phyloP scores from a whole-genome alignment of 352 stramenopile species.

The Aphanomyces cochlioides region DNA sequence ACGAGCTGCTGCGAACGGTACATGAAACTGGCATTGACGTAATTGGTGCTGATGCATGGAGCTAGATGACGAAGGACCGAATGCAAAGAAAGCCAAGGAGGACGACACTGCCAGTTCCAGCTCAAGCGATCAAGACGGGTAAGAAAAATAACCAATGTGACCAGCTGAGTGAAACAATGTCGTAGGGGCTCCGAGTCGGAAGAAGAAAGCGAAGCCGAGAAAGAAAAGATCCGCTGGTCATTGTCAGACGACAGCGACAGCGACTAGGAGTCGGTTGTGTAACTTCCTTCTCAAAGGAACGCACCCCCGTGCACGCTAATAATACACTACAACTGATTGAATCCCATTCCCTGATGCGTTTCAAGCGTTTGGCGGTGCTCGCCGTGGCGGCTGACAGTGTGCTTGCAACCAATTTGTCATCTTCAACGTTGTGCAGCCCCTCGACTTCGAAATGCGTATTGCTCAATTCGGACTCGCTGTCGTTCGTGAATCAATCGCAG shows the following conservation, averaged over 20 bases:
- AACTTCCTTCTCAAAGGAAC: not conserved
- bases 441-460: too few relatives aligned
- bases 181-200: slow-evolving; percentile 8
- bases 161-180: not conserved
- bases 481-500: too few relatives aligned
- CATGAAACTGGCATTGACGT: not conserved
- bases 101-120: slow-evolving; percentile 23
- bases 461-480: too few relatives aligned
- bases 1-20: not conserved
- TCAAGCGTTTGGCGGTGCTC: too few relatives aligned
- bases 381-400: too few relatives aligned
- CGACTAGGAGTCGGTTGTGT: not conserved
- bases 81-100: slow-evolving; percentile 6
- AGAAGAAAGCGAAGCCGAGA: slow-evolving; percentile 22
- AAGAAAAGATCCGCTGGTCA: slow-evolving; percentile 24
- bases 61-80: not conserved
- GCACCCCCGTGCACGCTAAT: not conserved
- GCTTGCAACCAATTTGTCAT: too few relatives aligned
- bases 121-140: slow-evolving; percentile 26
- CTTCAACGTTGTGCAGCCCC: too few relatives aligned
- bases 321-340: too few relatives aligned
- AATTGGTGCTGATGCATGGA: not conserved
- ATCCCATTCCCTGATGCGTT: too few relatives aligned
- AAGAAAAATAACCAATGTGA: not conserved
- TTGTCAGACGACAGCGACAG: slow-evolving; percentile 23